These are phyloP conservation scores for Rhododendron henanense DNA, from an alignment of 148 eudicot species.

Conservation along the genomic window DNA sequence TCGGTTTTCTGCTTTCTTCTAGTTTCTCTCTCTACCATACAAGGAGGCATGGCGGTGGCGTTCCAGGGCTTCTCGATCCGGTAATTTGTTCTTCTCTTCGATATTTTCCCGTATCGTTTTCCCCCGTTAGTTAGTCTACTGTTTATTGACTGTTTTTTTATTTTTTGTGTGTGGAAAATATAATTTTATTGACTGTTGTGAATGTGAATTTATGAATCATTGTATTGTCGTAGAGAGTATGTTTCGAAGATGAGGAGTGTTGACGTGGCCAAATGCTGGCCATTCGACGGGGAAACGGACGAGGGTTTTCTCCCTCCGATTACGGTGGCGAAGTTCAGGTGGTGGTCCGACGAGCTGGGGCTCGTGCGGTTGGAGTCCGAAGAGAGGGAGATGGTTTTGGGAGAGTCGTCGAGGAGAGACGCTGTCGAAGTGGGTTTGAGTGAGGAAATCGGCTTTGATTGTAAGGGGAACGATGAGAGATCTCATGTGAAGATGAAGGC, in stretches of 20 bases:
- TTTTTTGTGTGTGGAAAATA: no score
- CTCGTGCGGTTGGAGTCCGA: not conserved
- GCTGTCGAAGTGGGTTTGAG: not conserved
- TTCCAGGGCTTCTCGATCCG: slow-evolving; percentile 34
- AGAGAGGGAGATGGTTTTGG: not conserved
- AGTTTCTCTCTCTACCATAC: not conserved
- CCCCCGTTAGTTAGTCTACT: not conserved
- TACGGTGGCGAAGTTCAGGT: slow-evolving; percentile 28
- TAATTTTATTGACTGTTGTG: not conserved
- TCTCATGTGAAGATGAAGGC: not conserved
- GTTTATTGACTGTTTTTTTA: not conserved
- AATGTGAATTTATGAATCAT: not conserved
- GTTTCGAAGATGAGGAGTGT: slow-evolving; percentile 27
- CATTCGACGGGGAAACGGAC: slow-evolving; percentile 20
- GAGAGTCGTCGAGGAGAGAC: not conserved
- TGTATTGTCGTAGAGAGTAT: slow-evolving; percentile 24
- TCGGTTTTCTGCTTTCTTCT: not conserved
- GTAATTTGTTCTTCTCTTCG: slow-evolving; percentile 10
- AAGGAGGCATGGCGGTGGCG: slow-evolving; percentile 23
- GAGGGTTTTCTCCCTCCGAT: slow-evolving; percentile 32
- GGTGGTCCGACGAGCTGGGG: slow-evolving; percentile 27
- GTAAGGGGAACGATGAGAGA: not conserved
- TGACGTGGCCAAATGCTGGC: slow-evolving; percentile 41
- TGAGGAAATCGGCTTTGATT: not conserved
- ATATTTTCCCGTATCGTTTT: not conserved